Conservation (phyloP, 371 early-diverging fungal genomes). For the Chytridium lagenaria region DNA sequence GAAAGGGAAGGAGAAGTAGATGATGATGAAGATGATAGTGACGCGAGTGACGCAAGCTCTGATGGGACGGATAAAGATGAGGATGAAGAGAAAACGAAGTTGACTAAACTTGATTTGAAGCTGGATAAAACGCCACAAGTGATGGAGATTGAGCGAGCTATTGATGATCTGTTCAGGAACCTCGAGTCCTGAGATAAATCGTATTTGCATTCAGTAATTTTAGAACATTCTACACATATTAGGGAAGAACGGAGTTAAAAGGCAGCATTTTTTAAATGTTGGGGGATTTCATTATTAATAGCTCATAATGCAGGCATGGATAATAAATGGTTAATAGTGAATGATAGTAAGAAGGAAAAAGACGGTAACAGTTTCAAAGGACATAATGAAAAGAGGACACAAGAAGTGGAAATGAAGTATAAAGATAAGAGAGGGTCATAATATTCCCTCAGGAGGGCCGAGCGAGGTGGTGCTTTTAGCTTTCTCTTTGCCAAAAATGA, state of each 20-base stretch:
- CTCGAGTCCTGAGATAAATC: no score
- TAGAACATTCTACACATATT: background rate
- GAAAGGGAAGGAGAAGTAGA: background rate
- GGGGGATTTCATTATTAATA: no score
- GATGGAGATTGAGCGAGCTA: constrained; percentile 13
- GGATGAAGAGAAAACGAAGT: background rate
- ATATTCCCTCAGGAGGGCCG: background rate
- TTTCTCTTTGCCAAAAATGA: constrained; percentile 11
- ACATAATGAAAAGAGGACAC: no score
- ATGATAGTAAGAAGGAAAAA: background rate
- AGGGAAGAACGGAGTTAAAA: no score
- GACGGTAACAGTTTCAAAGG: no score
- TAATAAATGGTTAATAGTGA: background rate
- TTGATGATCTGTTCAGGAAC: constrained; percentile 20
- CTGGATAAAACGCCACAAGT: background rate
- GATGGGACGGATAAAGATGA: constrained; percentile 8
- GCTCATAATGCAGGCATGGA: no score
- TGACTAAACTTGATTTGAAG: background rate
- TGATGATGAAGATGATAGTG: constrained; percentile 7
- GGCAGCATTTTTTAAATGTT: no score
- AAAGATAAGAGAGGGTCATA: constrained; percentile 3
- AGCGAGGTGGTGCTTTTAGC: constrained; percentile 13
- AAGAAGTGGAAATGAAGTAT: no score
- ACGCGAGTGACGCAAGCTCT: background rate
- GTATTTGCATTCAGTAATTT: no score